A percentile compares a stretch with the other conserved stretches of the same genome.
Evolutionary conservation across 768 basidiomycete genomes (phyloP).

Genomic region (Trametes cingulata): DNA sequence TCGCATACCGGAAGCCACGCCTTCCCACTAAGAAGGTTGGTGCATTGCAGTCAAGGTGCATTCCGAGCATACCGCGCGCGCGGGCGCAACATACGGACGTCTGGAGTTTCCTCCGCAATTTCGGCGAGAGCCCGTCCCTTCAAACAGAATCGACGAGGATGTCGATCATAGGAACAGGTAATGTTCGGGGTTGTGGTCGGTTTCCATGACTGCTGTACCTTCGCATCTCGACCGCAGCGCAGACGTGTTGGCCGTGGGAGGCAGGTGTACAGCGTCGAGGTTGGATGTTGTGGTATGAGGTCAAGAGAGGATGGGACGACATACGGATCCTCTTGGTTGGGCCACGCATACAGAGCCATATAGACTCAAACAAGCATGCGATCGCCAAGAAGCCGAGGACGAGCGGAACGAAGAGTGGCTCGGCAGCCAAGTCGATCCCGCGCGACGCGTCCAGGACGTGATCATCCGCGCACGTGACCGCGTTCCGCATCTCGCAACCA

Average conservation of each 20-base stretch:
- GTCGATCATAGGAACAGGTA: too few species aligned
- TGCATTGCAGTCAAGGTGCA: too few species aligned
- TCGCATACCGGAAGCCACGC: too few species aligned
- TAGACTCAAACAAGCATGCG: constrained; percentile 7
- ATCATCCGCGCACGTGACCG: constrained; percentile 8
- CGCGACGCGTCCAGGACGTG: constrained; percentile 7
- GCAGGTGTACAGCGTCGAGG: background rate
- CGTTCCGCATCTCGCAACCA: background rate
- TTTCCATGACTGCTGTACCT: too few species aligned
- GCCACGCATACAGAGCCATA: background rate
- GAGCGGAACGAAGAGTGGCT: background rate
- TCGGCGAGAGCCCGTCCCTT: too few species aligned
- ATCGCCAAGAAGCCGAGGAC: constrained; percentile 9
- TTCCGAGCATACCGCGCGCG: too few species aligned
- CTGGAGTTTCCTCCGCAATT: too few species aligned
- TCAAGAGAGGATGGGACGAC: background rate
- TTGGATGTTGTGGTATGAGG: background rate
- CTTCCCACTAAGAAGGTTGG: too few species aligned
- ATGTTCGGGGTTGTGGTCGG: too few species aligned
- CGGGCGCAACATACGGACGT: too few species aligned
- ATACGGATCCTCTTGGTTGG: background rate
- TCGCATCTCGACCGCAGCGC: background rate
- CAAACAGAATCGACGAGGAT: too few species aligned
- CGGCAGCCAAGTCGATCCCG: background rate
- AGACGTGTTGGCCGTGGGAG: background rate